Base-by-base conservation (phyloP, 208 protist species). In the Wallacemonas rigidus region DNA sequence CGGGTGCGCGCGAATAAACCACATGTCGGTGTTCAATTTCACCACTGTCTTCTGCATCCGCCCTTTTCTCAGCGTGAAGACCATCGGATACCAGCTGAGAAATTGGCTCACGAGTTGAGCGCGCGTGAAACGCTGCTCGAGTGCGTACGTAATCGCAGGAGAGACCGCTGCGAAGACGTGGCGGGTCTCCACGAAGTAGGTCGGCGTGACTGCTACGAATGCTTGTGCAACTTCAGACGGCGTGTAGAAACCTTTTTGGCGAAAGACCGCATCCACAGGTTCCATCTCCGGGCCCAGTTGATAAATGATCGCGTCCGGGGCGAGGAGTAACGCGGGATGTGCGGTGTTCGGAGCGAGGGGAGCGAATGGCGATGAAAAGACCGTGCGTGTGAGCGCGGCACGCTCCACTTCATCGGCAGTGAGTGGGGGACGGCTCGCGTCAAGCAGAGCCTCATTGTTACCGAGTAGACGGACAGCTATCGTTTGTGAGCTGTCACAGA, bases 1-100 rank as follows among this genome's bases (percentile, higher is more conserved):
- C 1, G 89, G 92, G 67, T 96, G 90, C 35, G 79, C 74, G 35
- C 81, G 81, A 39, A 96, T 85, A 82, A 96, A 96, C 71, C 76
- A 81, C 61, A 92, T 85, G 44, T 83, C 74, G 1, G 82, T 71
- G 71, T 96, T 95, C n/a, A 96, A 74, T 58, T 86, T 87, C 45
- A 96, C 80, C 14, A 73, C 56, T 7, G 88, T 45, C 12, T 76
- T 81, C 12, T 80, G 76, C 77, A 76, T 87, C n/a, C 79, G 76
- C 11, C 50, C 54, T 4, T 54, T 51, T 35, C 70, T 72, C 11
- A 88, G 51, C 36, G 84, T 78, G 64, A 96, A 96, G 0, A 96
- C 74, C 83, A 95, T 92, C n/a, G 89, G 89, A 62, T 94, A 96
- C 44, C 79, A 78, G 11, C 61, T 64, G 60, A 96, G 85, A 7